Conservation (phyloP, 1,139 yeast genomes). For the Geotrichum fermentans region DNA sequence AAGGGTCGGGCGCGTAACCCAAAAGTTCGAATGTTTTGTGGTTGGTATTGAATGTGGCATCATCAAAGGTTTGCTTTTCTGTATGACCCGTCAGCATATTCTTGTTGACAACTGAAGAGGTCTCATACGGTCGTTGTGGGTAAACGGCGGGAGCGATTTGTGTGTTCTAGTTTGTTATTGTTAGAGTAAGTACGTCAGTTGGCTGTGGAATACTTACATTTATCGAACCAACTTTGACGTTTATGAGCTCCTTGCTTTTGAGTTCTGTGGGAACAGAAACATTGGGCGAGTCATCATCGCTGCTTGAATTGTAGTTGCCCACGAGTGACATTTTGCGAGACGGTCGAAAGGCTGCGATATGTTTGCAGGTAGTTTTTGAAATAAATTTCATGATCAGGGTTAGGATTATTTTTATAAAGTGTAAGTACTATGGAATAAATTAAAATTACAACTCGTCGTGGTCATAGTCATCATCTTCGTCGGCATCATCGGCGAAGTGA, state of each 20-base stretch:
- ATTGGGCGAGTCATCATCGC: constrained; percentile 7
- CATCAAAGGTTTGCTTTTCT: constrained; percentile 41
- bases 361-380: neutral
- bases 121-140: constrained; percentile 4
- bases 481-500: constrained; percentile 58
- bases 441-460: constrained; percentile 21
- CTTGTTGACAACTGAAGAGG: constrained; percentile 18
- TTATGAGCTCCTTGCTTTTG: neutral
- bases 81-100: constrained; percentile 40
- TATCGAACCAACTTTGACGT: constrained; percentile 2
- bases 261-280: neutral
- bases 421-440: constrained; percentile 1
- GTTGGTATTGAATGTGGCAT: constrained; percentile 41
- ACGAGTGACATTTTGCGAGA: constrained; percentile 10
- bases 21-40: constrained; percentile 37
- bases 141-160: constrained; percentile 1
- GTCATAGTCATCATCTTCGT: constrained; percentile 28
- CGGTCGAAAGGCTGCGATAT: neutral
- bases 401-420: neutral
- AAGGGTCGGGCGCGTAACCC: constrained; percentile 36
- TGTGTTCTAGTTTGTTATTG: neutral
- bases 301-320: constrained; percentile 7
- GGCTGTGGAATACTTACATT: neutral
- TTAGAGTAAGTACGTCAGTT: neutral
- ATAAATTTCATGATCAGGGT: constrained; percentile 1